Conservation (phyloP, 768 basidiomycete genomes). For the Mycena leptocephala region DNA sequence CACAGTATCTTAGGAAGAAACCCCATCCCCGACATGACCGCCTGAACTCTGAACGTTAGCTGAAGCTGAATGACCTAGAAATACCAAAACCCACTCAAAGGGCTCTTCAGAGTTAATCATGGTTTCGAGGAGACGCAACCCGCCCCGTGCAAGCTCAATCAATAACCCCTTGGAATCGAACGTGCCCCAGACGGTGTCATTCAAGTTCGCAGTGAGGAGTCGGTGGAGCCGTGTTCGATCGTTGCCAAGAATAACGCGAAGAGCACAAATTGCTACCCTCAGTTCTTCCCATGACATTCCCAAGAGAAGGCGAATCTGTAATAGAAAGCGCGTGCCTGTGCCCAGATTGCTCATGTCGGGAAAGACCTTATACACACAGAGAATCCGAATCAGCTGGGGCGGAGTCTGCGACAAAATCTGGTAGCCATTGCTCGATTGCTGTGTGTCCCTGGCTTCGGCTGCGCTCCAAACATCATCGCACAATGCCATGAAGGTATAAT, state of each 20-base stretch:
- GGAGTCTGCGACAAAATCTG: background rate
- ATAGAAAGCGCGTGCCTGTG: background rate
- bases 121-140: constrained; percentile 5
- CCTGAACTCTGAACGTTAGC: constrained; percentile 7
- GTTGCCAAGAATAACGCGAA: background rate
- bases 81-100: background rate
- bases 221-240: background rate
- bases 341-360: background rate
- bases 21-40: constrained; percentile 2
- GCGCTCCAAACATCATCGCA: background rate
- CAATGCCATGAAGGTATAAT: background rate
- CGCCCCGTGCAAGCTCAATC: constrained; percentile 7
- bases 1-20: constrained; percentile 4
- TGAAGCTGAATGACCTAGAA: constrained; percentile 4
- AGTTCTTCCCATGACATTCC: background rate
- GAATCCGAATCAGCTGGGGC: background rate
- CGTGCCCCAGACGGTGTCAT: background rate
- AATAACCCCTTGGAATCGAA: background rate
- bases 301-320: background rate
- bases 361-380: background rate
- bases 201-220: background rate
- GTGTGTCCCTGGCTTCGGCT: background rate
- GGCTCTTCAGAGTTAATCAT: constrained; percentile 10
- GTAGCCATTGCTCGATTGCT: background rate
- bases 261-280: background rate